phyloP scores from a whole-genome alignment of 805 yeast genomes.

The Suhomyces prunicola region DNA sequence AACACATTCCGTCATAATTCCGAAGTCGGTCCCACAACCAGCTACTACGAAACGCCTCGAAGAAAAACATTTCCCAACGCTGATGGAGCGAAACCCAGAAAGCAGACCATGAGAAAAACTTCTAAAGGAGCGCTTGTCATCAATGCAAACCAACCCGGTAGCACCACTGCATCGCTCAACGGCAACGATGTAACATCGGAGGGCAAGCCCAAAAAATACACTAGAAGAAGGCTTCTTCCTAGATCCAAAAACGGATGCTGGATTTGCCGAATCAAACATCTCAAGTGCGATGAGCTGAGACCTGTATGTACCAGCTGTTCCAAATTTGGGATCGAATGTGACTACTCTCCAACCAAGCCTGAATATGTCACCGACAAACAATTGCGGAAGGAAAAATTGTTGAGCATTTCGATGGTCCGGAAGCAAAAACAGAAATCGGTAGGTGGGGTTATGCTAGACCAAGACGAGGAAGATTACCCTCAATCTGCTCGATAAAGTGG shows the following conservation, averaged over 20 bases:
- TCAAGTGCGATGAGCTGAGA: conserved; percentile 41
- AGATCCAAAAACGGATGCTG: conserved; percentile 44
- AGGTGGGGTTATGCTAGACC: not conserved
- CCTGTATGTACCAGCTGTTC: conserved; percentile 38
- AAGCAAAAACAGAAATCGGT: conserved; percentile 14
- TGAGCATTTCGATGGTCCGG: conserved; percentile 27
- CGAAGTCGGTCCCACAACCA: conserved; percentile 14
- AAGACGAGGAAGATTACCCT: not conserved
- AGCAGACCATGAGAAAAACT: conserved; percentile 2
- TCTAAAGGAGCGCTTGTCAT: conserved; percentile 3
- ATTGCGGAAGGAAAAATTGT: conserved; percentile 33
- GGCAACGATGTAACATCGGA: conserved; percentile 3
- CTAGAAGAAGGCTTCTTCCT: conserved; percentile 38
- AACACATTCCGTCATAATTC: conserved; percentile 25
- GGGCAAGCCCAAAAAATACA: conserved; percentile 30
- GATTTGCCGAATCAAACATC: conserved; percentile 45
- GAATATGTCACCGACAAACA: conserved; percentile 34
- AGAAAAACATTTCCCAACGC: conserved; percentile 15
- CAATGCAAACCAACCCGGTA: not conserved
- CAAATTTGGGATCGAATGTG: conserved; percentile 42
- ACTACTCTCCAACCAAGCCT: conserved; percentile 38
- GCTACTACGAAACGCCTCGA: conserved; percentile 14
- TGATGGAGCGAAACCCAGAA: conserved; percentile 8
- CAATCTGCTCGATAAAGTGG: not conserved
- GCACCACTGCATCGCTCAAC: not conserved